phyloP scores from a whole-genome alignment of 2,329 filamentous ascomycete species.

The Pestalotiopsis sp. region DNA sequence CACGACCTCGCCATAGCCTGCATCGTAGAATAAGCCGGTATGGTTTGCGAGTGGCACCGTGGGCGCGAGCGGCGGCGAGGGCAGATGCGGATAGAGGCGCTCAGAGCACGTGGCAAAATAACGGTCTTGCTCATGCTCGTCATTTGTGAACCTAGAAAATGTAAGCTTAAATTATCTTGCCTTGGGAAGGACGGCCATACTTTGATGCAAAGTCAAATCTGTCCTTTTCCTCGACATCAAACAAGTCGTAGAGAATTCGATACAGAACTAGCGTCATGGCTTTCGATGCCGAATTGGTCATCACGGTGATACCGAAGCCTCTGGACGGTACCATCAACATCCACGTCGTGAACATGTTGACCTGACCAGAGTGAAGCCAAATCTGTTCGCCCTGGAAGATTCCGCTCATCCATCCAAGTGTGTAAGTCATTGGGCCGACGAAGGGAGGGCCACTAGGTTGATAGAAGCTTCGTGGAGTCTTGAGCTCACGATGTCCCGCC shows the following conservation, averaged over 20 bases:
- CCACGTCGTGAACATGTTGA: slow-evolving; percentile 28
- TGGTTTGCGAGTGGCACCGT: slow-evolving; percentile 14
- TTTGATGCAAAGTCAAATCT: slow-evolving; percentile 18
- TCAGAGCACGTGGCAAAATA: slow-evolving; percentile 16
- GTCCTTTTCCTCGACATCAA: slow-evolving; percentile 17
- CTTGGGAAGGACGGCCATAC: slow-evolving; percentile 3
- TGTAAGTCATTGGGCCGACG: slow-evolving; percentile 27
- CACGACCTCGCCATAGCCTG: slow-evolving; percentile 17
- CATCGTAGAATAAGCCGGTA: slow-evolving; percentile 16
- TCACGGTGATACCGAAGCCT: slow-evolving; percentile 34
- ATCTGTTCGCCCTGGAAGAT: slow-evolving; percentile 29
- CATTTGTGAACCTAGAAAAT: neutral
- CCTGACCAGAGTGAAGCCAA: slow-evolving; percentile 34
- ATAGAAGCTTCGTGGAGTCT: slow-evolving; percentile 28
- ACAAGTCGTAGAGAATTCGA: slow-evolving; percentile 32
- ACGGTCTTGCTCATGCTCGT: neutral
- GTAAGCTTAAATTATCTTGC: neutral
- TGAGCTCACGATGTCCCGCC: slow-evolving; percentile 28
- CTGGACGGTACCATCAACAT: slow-evolving; percentile 37
- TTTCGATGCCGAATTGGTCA: slow-evolving; percentile 26
- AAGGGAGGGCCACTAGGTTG: slow-evolving; percentile 19
- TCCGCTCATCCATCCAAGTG: slow-evolving; percentile 32
- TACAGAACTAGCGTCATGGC: slow-evolving; percentile 26
- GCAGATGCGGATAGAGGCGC: slow-evolving; percentile 19
- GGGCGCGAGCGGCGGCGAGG: slow-evolving; percentile 15